phyloP scores from a whole-genome alignment of 805 yeast species.

The Candida methanosorbosa region DNA sequence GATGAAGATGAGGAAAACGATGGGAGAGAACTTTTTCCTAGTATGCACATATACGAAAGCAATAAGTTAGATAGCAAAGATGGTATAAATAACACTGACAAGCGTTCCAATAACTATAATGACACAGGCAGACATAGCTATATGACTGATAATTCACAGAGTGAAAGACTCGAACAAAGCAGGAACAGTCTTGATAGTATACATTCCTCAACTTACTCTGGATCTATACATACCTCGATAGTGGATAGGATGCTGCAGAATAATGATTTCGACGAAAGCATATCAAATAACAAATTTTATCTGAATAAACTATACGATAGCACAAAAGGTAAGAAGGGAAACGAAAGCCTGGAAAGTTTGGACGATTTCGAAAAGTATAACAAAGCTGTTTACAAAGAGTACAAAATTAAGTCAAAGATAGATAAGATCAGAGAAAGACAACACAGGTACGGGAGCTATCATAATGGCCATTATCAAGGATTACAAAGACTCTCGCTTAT shows the following conservation, averaged over 20 bases:
- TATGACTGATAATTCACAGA: too few species aligned
- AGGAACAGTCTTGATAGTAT: not conserved
- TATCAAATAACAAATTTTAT: conserved; percentile 6
- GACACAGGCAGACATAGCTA: too few species aligned
- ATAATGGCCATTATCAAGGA: too few species aligned
- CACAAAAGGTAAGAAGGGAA: conserved; percentile 2
- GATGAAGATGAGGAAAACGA: too few species aligned
- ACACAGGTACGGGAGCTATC: too few species aligned
- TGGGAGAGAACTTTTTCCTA: too few species aligned
- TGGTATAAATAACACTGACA: too few species aligned
- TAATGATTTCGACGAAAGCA: not conserved
- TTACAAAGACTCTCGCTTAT: conserved; percentile 6
- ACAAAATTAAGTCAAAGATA: conserved; percentile 13
- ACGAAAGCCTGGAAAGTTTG: conserved; percentile 1
- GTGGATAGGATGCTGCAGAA: not conserved
- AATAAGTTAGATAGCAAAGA: too few species aligned
- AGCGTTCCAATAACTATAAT: too few species aligned
- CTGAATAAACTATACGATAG: conserved; percentile 18
- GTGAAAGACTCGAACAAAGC: too few species aligned
- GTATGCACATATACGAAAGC: too few species aligned
- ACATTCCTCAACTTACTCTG: not conserved
- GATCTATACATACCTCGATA: not conserved
- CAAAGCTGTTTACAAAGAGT: conserved; percentile 15
- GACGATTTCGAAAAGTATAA: conserved; percentile 24
- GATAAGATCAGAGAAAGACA: conserved; percentile 5